Evolutionary conservation across 2,329 filamentous ascomycete genomes (phyloP), one percentile per base, ranked within the genome.

Genomic region (Orbilia javanica): DNA sequence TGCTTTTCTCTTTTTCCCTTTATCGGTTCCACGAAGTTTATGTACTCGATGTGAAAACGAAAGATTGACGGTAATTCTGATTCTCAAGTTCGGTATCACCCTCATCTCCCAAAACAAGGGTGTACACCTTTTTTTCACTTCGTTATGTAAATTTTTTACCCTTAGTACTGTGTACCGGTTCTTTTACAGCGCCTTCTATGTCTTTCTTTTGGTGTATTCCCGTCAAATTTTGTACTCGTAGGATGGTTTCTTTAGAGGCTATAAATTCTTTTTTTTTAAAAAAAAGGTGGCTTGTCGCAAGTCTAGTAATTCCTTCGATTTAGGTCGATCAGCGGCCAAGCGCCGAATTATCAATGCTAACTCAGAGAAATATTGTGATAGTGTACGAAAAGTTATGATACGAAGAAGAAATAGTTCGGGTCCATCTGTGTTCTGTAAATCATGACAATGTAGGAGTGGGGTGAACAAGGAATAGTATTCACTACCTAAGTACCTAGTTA

Each of bases 21-120:
- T 68, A 62, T 55, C 62, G 31, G 31, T 44, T 64, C 5, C 11
- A 60, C 52, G 39, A 60, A 29, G 57, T 65, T 36, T 70, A 50
- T 67, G 60, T 77, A 71, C 65, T 62, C 60, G 66, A 53, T 77
- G 73, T 71, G 73, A 76, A 65, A 69, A 73, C 39, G 69, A 66
- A 60, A 64, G 60, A 48, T 65, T 60, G 60, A 66, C 20, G 69
- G 44, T 73, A 42, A 42, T 60, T 60, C 55, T 42, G 55, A 60
- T 60, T 60, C 55, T 27, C 34, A 42, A 57, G 34, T 42, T 60
- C 55, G 13, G 18, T 57, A 15, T 36, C 52, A 25, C 50, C 11
- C 13, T 20, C 27, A 18, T 55, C 46, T 18, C 11, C 10, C 1
- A 7, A 48, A 55, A 34, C 46, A 72, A 73, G 64, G 52, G 69